Evolutionary conservation across 2,329 filamentous ascomycete genomes (phyloP).

Genomic region (Aspergillus viridinutans): DNA sequence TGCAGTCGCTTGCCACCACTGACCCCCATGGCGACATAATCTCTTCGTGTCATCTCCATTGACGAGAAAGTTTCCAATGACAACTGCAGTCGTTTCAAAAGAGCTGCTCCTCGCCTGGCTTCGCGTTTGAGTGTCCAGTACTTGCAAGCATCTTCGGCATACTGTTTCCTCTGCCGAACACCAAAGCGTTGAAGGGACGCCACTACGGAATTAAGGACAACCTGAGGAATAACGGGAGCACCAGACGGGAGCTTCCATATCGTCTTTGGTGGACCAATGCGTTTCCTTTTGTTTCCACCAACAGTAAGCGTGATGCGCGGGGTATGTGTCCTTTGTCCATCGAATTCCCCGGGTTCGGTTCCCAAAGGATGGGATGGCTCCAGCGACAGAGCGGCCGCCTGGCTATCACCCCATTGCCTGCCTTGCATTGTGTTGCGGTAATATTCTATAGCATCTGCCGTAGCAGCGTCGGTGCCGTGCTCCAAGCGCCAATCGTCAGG

Average conservation of each 20-base stretch:
- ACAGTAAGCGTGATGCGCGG: conserved; percentile 53
- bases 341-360: conserved; percentile 46
- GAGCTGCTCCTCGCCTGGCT: conserved; percentile 80
- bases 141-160: conserved; percentile 84
- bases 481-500: conserved; percentile 83
- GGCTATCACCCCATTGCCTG: conserved; percentile 86
- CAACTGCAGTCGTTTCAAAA: conserved; percentile 87
- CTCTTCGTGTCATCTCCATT: conserved; percentile 91
- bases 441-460: conserved; percentile 77
- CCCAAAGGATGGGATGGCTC: conserved; percentile 67
- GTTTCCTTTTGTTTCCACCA: conserved; percentile 56
- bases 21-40: conserved; percentile 92
- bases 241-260: conserved; percentile 92
- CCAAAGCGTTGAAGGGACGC: conserved; percentile 76
- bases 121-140: conserved; percentile 98
- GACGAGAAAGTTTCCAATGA: conserved; percentile 96
- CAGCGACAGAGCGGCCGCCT: conserved; percentile 74
- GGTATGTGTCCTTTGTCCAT: conserved; percentile 33
- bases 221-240: conserved; percentile 86
- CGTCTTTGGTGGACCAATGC: conserved; percentile 55
- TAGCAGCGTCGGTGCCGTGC: conserved; percentile 75
- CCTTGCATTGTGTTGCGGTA: conserved; percentile 88
- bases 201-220: conserved; percentile 82
- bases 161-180: conserved; percentile 85
- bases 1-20: conserved; percentile 72